Base-by-base conservation (phyloP, 768 basidiomycete species). In the Leccinum truebloodii region DNA sequence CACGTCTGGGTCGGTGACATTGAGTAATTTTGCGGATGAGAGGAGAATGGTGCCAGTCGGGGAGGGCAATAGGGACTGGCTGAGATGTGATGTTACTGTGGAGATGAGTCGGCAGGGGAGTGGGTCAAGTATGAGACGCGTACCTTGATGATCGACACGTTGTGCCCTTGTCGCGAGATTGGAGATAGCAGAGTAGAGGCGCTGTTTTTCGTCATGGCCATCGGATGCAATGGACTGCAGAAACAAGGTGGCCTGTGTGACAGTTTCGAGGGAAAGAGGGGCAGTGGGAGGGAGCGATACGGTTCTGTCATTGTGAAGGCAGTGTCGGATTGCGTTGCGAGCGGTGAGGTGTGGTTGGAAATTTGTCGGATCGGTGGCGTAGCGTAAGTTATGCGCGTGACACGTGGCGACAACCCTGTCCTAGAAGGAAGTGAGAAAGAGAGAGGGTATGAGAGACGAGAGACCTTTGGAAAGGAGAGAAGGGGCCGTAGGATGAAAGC, bases 401-500 rank as follows among this genome's bases (percentile, higher is more conserved):
- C 92, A 94, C 0, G 92, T 94, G 8, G 86, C 88, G 2, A 94
- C 73, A n/a, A 94, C 83, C 60, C 91, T 85, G 56, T 89, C 86
- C 92, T 94, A 34, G n/a, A 48, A 52, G 16, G 41, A 4, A 1
- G 39, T 63, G 58, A 35, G 57, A 52, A 46, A 34, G 30, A 51
- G 24, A 12, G 20, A 22, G 3, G 51, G 34, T 37, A 20, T 8
- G 20, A 32, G 46, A 22, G 6, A 32, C 22, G 63, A 54, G 30
- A 4, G 52, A 92, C 92, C 82, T 94, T 94, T 54, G 79, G 71
- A 44, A 93, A 79, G 14, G 78, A 73, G 24, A 94, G 71, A 49
- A 94, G 72, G 13, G 92, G 92, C 4, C 92, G 83, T 1, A 91
- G 63, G 16, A 93, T 80, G 86, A 88, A 94, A 34, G 75, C 78